Evolutionary conservation across 345 rosid species (phyloP), one percentile per base, ranked within the genome.

Genomic region (Heritiera fomes): DNA sequence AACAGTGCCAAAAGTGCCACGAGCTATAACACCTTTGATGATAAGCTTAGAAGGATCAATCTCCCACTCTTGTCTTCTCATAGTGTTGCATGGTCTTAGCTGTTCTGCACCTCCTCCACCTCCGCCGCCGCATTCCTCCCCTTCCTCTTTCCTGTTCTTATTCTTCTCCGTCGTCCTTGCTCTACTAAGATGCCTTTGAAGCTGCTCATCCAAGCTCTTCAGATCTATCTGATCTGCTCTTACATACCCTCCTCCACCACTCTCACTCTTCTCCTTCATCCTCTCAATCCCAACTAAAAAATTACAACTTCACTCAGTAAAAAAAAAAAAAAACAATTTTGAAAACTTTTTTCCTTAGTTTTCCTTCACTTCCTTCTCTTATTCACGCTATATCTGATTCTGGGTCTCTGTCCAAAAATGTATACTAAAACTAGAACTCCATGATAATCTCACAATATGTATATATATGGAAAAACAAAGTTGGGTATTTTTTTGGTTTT

Each of bases 171-270:
- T 84, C 45, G 97, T 90, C 90, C 91, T 81, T 66, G 97, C 93
- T 82, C 85, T 91, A 85, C 88, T 90, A 56, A 92, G 83, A 83
- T 96, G 99, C 86, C 95, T 87, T 87, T 94, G 97, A 1, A 96
- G 82, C 81, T 96, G 99, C 82, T 94, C 99, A 81, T 96, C 99
- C 34, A 96, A 80, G 83, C 95, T 90, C 89, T 92, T 96, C 77
- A 96, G 90, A 86, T 96, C 98, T 86, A 96, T 94, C 90, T 92
- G 95, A 89, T 94, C 98, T 18, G 99, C 99, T 77, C 99, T 88
- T 82, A 96, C 97, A 80, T 92, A 94, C 82, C 93, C 97, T 47
- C 83, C 92, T 61, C 90, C 91, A 52, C 90, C 87, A 76, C 87
- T 84, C 80, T 88, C 90, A 80, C 83, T 85, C 83, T 89, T 90